A percentile compares a stretch with the other conserved stretches of the same genome.
These are phyloP conservation scores for Naegleria fowleri DNA, from an alignment of 208 protist species.

Conservation along the genomic window DNA sequence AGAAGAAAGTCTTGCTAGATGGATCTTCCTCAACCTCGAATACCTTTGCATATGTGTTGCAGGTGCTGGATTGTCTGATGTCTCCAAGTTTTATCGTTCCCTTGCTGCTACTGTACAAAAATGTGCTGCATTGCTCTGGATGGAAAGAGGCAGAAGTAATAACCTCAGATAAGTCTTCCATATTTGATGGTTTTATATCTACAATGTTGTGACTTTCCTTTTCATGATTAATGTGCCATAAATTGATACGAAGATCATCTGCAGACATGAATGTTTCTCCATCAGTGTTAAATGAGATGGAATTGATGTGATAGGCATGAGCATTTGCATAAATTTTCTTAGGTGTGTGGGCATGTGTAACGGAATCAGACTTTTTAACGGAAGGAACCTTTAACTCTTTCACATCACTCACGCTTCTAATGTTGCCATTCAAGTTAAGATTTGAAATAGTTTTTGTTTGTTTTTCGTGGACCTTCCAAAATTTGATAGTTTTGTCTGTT, in stretches of 20 bases:
- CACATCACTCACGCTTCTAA: neutral
- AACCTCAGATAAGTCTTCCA: constrained; percentile 83
- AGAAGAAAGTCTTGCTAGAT: constrained; percentile 67
- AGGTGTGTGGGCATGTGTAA: neutral
- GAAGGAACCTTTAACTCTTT: constrained; percentile 32
- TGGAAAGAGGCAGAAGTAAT: constrained; percentile 77
- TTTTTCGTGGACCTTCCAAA: constrained; percentile 78
- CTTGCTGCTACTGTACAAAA: constrained; percentile 63
- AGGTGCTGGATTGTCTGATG: constrained; percentile 55
- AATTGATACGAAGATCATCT: constrained; percentile 82
- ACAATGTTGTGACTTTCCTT: constrained; percentile 64
- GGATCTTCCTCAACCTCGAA: constrained; percentile 66
- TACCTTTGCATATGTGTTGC: constrained; percentile 57
- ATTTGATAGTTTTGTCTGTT: constrained; percentile 82
- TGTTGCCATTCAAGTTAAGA: constrained; percentile 24
- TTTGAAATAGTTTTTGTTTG: constrained; percentile 45
- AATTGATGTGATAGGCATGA: constrained; percentile 86
- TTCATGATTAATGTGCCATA: constrained; percentile 71
- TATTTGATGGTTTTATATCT: constrained; percentile 83
- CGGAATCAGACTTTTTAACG: constrained; percentile 34
- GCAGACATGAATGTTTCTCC: constrained; percentile 48
- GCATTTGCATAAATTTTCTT: constrained; percentile 67
- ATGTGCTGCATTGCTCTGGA: constrained; percentile 56
- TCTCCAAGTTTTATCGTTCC: constrained; percentile 65
- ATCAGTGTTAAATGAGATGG: constrained; percentile 62